phyloP scores from a whole-genome alignment of 805 yeast genomes.

The Torulaspora microellipsoides region DNA sequence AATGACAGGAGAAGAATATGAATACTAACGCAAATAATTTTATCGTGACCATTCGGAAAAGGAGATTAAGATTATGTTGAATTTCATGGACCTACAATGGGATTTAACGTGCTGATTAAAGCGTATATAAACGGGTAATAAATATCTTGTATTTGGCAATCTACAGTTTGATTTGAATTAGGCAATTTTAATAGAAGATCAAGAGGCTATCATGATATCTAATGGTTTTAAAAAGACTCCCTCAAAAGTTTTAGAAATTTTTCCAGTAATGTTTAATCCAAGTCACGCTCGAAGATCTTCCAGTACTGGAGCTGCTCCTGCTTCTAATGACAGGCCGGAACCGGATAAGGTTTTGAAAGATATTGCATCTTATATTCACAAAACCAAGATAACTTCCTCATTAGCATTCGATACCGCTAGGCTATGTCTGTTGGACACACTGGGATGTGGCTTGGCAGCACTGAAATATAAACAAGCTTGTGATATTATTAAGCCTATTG shows the following conservation, averaged over 20 bases:
- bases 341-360: conserved; percentile 46
- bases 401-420: conserved; percentile 52
- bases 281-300: neutral
- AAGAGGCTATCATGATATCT: neutral
- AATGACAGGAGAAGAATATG: no score
- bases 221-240: neutral
- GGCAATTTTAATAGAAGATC: neutral
- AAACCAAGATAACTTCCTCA: conserved; percentile 40
- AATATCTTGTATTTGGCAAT: no score
- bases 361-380: conserved; percentile 49
- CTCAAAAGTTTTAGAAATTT: neutral
- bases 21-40: no score
- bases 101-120: no score
- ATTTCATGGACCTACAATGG: no score
- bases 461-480: conserved; percentile 48
- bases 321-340: conserved; percentile 44
- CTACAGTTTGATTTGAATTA: no score
- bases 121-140: no score
- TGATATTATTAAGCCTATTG: conserved; percentile 49
- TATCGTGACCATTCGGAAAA: no score
- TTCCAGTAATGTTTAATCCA: neutral
- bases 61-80: no score
- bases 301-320: neutral
- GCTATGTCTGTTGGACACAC: conserved; percentile 50
- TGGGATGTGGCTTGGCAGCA: conserved; percentile 60